These are phyloP conservation scores for Phoenix roebelenii DNA, from an alignment of 176 grass and related monocot species.

Conservation along the genomic window DNA sequence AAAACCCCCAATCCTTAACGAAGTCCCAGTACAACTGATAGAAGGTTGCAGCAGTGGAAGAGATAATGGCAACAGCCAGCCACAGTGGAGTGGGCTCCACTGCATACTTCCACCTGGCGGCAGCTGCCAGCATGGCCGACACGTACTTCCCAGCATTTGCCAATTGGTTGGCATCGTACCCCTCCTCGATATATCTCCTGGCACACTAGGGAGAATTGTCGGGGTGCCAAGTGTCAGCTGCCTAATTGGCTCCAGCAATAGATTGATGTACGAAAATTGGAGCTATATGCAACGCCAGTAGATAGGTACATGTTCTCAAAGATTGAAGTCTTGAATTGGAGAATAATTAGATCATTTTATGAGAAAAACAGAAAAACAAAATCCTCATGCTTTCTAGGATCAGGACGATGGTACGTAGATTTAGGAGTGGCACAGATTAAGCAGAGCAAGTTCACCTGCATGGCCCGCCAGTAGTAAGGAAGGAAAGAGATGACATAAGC, in stretches of 20 bases:
- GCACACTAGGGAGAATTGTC: conserved; percentile 36
- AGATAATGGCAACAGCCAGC: conserved; percentile 46
- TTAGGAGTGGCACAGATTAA: too few relatives aligned
- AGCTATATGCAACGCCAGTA: too few relatives aligned
- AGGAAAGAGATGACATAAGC: conserved; percentile 89
- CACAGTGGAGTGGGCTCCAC: conserved; percentile 48
- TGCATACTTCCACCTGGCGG: conserved; percentile 56
- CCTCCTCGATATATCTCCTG: conserved; percentile 92
- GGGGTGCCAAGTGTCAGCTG: too few relatives aligned
- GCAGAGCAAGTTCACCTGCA: conserved; percentile 51
- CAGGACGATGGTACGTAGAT: too few relatives aligned
- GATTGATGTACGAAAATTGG: too few relatives aligned
- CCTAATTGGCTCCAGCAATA: too few relatives aligned
- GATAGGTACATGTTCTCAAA: too few relatives aligned
- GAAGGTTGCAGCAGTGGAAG: conserved; percentile 51
- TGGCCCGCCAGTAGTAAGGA: conserved; percentile 92
- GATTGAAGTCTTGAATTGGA: too few relatives aligned
- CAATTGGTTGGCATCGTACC: conserved; percentile 60
- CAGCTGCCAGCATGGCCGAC: conserved; percentile 84
- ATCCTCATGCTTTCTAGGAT: too few relatives aligned
- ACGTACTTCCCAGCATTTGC: conserved; percentile 82
- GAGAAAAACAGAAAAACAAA: too few relatives aligned
- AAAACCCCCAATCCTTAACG: conserved; percentile 81
- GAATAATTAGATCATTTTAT: too few relatives aligned
- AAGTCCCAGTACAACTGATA: conserved; percentile 99